A percentile compares a stretch with the other conserved stretches of the same genome.
phyloP scores from a whole-genome alignment of 345 rosid genomes.

The Salix exigua region DNA sequence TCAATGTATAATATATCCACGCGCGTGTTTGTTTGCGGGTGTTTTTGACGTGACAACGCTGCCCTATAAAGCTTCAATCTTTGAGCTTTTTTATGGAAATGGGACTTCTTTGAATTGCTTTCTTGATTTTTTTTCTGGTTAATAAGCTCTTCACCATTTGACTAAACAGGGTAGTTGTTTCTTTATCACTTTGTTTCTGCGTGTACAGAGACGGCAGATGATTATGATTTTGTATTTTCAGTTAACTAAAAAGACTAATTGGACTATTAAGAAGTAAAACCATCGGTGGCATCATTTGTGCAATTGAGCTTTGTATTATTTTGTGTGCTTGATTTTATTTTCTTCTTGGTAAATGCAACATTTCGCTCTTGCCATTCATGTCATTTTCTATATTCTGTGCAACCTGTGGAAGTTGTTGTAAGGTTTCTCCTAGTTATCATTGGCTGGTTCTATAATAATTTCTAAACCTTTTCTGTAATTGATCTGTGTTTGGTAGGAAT shows the following conservation, averaged over 20 bases:
- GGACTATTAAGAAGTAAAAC: not conserved
- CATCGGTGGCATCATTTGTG: not conserved
- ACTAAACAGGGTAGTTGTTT: not conserved
- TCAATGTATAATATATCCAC: not conserved
- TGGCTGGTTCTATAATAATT: not conserved
- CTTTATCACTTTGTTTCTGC: not conserved
- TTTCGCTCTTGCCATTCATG: not conserved
- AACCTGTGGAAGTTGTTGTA: not conserved
- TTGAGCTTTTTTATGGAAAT: not conserved
- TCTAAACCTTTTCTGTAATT: not conserved
- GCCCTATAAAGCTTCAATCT: not conserved
- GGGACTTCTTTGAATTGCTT: not conserved
- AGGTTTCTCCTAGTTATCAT: not conserved
- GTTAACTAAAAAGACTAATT: not conserved
- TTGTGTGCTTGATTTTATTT: not conserved
- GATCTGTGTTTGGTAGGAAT: conserved; percentile 35
- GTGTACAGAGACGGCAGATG: not conserved
- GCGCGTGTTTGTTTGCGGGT: not conserved
- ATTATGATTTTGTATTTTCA: not conserved
- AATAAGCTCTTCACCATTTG: not conserved
- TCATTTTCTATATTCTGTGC: not conserved
- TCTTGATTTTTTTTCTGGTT: not conserved
- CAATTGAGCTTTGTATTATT: not conserved
- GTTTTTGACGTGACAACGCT: not conserved
- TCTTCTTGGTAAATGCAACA: not conserved